Evolutionary conservation across 1,284 basidiomycete genomes (phyloP), one percentile per base, ranked within the genome.

Genomic region (Coniferiporia weirii): DNA sequence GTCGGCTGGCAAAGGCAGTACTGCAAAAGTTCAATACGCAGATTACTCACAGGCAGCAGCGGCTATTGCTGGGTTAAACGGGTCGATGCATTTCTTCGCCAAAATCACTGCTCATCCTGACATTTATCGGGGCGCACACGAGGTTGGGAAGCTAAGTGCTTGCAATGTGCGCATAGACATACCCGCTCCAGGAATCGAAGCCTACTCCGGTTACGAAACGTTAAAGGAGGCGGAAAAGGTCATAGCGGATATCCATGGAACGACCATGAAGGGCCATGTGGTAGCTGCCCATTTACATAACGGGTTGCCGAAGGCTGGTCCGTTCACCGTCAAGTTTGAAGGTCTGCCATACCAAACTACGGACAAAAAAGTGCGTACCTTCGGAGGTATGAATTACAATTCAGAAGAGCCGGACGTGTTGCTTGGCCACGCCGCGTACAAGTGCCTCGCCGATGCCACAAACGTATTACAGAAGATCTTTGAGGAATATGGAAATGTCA

Each of bases 261-360:
- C 56, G 13, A 49, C 44, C 8, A 15, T 50, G 4, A 58, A 59
- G 47, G 47, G 43, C 27, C 52, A 59, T 47, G 36, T 54, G 17
- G 34, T 62, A 7, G 20, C 56, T 34, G 61, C 57, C 8, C 47
- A 46, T 12, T 7, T 62, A 40, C 45, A 62, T 34, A 22, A 35
- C 19, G 52, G 52, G 1, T 13, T 22, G 7, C 61, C 56, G 36
- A 58, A 45, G 45, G 17, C 49, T 10, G 61, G 61, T 15, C 34
- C 32, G 13, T 49, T 40, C 48, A 62, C 52, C 4, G 56, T 62
- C 13, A 58, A 51, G 27, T 62, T 59, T 32, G 61, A 62, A 47
- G 56, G 61, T 1, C 32, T 62, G 27, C 61, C 61, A 6, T 34
- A n/a, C 20, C 40, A 54, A 12, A 51, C 36, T 13, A 36, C 45